Evolutionary conservation across 768 basidiomycete species (phyloP), one percentile per base, ranked within the genome.

Genomic region (Serpula lacrymans): DNA sequence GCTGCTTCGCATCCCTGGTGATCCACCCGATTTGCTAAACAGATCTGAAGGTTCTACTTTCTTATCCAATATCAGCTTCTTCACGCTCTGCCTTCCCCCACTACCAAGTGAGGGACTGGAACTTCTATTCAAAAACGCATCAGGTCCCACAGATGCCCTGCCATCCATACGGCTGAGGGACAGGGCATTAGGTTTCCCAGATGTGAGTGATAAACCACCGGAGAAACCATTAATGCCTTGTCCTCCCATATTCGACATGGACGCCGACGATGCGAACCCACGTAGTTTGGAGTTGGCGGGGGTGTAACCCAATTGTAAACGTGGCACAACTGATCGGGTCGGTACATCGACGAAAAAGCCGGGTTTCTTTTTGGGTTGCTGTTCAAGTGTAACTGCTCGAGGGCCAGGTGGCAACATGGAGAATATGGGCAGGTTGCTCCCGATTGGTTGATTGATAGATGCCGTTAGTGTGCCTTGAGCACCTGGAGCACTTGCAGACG

Each of bases 31-130:
- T 38, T 70, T 68, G 27, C 77, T 72, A 53, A 89, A 84, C 37
- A 90, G 53, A 46, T 90, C 84, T 18, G 76, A 65, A 20, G 87
- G 74, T 37, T 88, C 84, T 12, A 88, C 69, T 57, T 84, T 90
- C 64, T 88, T 92, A 55, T 92, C 87, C 46, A 96, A 59, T 26
- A 92, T 82, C 43, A 97, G 74, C 57, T 95, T 95, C 71, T 97
- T 97, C 43, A 95, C 89, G 56, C 90, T 95, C 43, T 84, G 79
- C 40, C 83, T 71, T 43, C 64, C 71, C 30, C 78, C 86, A 51
- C 76, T 84, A 5, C 87, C 86, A 35, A 88, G 60, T 4, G 79
- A 69, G 1, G 83, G 80, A 47, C 78, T 82, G 8, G 75, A 65
- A 41, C 76, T 77, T 7, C 63, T 58, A 31, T 70, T 74, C 42